Conservation (phyloP, 2,329 filamentous ascomycete genomes). For the Fusarium paranaense region DNA sequence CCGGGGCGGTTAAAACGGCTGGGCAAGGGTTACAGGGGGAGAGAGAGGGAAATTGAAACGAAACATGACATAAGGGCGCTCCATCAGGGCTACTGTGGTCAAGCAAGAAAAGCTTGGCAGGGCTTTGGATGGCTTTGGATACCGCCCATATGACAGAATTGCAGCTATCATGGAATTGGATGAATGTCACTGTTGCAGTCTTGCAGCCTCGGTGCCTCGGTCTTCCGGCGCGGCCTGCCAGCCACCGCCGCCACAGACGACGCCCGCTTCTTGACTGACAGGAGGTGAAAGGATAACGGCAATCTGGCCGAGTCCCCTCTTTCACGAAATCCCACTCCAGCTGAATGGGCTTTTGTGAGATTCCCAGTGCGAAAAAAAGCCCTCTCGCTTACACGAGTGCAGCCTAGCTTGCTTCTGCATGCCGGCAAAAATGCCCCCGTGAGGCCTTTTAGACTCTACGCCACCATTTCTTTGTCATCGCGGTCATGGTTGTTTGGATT, state of each 20-base stretch:
- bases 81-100: background rate
- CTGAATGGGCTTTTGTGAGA: background rate
- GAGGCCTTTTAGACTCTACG: background rate
- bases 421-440: background rate
- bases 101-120: conserved; percentile 21
- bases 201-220: conserved; percentile 5
- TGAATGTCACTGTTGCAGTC: background rate
- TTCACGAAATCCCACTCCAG: background rate
- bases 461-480: background rate
- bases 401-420: background rate
- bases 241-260: conserved; percentile 17
- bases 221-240: conserved; percentile 17
- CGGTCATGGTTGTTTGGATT: background rate
- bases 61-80: background rate
- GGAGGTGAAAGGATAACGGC: conserved; percentile 24
- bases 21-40: background rate
- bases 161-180: background rate
- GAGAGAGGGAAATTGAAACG: background rate
- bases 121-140: background rate
- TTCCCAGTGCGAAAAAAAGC: background rate
- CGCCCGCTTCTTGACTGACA: background rate
- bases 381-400: background rate
- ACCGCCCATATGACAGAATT: background rate
- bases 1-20: background rate
- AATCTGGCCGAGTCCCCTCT: conserved; percentile 4